Evolutionary conservation across 257 asterid species (phyloP), one percentile per base, ranked within the genome.

Genomic region (Knoxia roxburghii): DNA sequence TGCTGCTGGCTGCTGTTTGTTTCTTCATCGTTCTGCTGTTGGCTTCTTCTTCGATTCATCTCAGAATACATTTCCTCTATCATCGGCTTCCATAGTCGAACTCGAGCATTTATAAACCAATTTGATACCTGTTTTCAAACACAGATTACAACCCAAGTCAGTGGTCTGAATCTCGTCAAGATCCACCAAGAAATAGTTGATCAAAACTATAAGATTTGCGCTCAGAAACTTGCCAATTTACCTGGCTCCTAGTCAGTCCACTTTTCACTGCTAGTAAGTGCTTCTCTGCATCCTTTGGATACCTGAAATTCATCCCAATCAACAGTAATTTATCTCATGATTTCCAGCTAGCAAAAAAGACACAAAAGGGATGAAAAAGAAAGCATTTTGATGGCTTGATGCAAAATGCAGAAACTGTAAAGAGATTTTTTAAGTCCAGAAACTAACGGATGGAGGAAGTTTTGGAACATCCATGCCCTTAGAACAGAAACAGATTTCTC

Each of bases 391-490:
- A 58, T 0, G 46, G 43, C 2, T 41, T 18, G 63, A 66, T 30
- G 62, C 77, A 35, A 5, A 37, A 40, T 26, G 21, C 24, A 65
- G 24, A 23, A 20, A 10, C 41, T 21, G 57, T n/a, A n/a, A n/a
- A n/a, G n/a, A n/a, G n/a, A n/a, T n/a, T n/a, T n/a, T n/a, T 52
- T 26, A 37, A 59, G 65, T 20, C 54, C 5, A 58, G 29, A 70
- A 39, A 77, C 89, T 79, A 74, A 92, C 98, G 98, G 98, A 72
- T 92, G 98, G 59, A 92, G 98, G 72, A 92, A 92, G 73, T 92
- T 92, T 68, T 89, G 96, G 73, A 89, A 92, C 98, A 92, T 89
- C 98, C 98, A 92, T 0, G 98, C 90, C 76, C 95, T 85, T 71
- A 92, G 77, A 39, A 92, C 93, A 14, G 98, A 84, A 58, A 92